Conservation (phyloP, 805 yeast genomes). For the Myxozyma sirexii region DNA sequence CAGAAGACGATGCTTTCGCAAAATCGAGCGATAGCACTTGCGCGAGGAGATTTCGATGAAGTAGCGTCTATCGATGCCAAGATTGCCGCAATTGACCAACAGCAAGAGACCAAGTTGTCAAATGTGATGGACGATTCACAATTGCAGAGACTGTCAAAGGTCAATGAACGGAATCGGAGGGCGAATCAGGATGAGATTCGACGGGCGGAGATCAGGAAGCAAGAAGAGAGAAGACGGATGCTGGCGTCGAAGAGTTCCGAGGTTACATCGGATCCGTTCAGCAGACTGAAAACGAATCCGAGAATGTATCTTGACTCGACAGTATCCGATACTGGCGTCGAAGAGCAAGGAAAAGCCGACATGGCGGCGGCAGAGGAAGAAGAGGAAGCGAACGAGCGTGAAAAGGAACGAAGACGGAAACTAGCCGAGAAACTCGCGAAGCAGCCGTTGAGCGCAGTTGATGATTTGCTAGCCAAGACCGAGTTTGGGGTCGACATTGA, state of each 20-base stretch:
- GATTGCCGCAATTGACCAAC: slow-evolving; percentile 39
- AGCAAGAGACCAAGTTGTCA: slow-evolving; percentile 2
- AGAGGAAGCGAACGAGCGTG: slow-evolving; percentile 41
- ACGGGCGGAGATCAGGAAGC: slow-evolving; percentile 71
- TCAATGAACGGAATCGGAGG: slow-evolving; percentile 83
- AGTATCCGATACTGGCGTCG: slow-evolving; percentile 52
- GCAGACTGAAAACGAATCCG: slow-evolving; percentile 84
- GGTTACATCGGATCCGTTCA: slow-evolving; percentile 72
- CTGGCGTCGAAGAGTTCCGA: slow-evolving; percentile 30
- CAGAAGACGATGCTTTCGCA: slow-evolving; percentile 72
- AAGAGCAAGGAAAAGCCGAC: slow-evolving; percentile 49
- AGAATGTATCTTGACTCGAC: slow-evolving; percentile 66
- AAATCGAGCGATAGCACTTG: slow-evolving; percentile 74
- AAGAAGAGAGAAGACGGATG: slow-evolving; percentile 51
- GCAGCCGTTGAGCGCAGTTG: slow-evolving; percentile 38
- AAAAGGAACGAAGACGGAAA: slow-evolving; percentile 49
- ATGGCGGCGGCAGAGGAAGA: slow-evolving; percentile 12
- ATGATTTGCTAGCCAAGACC: slow-evolving; percentile 45
- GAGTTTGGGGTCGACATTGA: slow-evolving; percentile 46
- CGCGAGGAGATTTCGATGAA: slow-evolving; percentile 41
- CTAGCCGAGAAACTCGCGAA: slow-evolving; percentile 32
- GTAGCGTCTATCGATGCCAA: slow-evolving; percentile 42
- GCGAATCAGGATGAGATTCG: slow-evolving; percentile 76
- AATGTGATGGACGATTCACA: slow-evolving; percentile 22
- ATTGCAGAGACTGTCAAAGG: slow-evolving; percentile 58